These are phyloP conservation scores for Saturnispora serradocipensis DNA, from an alignment of 805 yeast species.

Conservation along the genomic window DNA sequence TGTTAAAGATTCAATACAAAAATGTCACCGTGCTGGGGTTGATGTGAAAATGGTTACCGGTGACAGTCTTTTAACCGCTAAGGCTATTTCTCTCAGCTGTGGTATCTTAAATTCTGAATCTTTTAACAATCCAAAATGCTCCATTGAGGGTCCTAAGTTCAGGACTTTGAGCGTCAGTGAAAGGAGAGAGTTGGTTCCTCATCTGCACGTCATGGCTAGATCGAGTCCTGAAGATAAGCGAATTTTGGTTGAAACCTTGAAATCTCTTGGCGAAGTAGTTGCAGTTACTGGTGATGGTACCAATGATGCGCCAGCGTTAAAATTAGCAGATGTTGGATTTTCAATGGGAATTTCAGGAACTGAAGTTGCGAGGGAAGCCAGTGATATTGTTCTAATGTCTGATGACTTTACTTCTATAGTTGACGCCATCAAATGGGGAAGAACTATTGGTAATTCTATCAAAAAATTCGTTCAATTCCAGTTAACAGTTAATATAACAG, in stretches of 20 bases:
- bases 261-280: slow-evolving; percentile 80
- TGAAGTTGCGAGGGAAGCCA: slow-evolving; percentile 97
- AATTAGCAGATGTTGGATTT: slow-evolving; percentile 95
- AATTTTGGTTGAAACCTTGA: slow-evolving; percentile 71
- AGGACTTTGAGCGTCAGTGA: slow-evolving; percentile 53
- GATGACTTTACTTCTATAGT: slow-evolving; percentile 94
- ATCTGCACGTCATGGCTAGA: slow-evolving; percentile 78
- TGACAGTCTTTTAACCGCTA: slow-evolving; percentile 86
- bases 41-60: slow-evolving; percentile 98
- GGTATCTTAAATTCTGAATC: slow-evolving; percentile 58
- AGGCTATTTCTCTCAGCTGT: slow-evolving; percentile 81
- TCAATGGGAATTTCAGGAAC: slow-evolving; percentile 99
- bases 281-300: slow-evolving; percentile 99
- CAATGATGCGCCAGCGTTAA: slow-evolving; percentile 96
- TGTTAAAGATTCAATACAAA: slow-evolving; percentile 78
- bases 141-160: slow-evolving; percentile 91
- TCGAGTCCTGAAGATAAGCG: slow-evolving; percentile 95
- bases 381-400: slow-evolving; percentile 94
- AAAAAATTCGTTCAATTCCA: slow-evolving; percentile 95
- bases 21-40: slow-evolving; percentile 87
- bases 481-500: slow-evolving; percentile 91
- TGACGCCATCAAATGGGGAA: slow-evolving; percentile 96
- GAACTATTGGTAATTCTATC: slow-evolving; percentile 91
- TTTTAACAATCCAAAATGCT: slow-evolving; percentile 43
- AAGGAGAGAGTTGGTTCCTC: slow-evolving; percentile 56